phyloP scores from a whole-genome alignment of 2,329 filamentous ascomycete species.

The Ophiostoma populinum region DNA sequence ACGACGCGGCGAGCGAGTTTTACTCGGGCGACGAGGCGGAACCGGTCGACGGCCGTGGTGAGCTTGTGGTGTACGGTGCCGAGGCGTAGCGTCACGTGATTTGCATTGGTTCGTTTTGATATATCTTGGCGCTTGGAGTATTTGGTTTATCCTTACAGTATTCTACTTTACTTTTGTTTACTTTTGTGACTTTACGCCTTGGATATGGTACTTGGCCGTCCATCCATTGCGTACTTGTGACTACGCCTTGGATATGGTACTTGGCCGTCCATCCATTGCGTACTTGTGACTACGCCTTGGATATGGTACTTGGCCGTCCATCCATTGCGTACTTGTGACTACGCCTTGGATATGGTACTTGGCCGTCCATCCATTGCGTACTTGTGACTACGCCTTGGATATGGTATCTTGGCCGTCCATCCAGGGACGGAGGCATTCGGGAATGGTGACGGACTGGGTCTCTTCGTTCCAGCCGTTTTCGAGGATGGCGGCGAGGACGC shows the following conservation, averaged over 20 bases:
- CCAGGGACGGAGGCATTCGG: conserved; percentile 62
- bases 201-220: conserved; percentile 49
- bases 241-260: conserved; percentile 35
- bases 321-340: conserved; percentile 36
- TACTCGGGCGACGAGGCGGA: conserved; percentile 20
- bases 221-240: conserved; percentile 50
- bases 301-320: conserved; percentile 58
- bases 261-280: conserved; percentile 67
- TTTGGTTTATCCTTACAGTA: not conserved
- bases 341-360: conserved; percentile 38
- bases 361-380: conserved; percentile 68
- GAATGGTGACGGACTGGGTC: conserved; percentile 50
- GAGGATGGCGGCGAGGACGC: conserved; percentile 73
- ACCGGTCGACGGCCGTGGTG: conserved; percentile 10
- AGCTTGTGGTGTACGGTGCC: conserved; percentile 12
- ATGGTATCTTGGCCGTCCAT: conserved; percentile 65
- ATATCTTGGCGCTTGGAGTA: not conserved
- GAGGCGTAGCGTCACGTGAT: conserved; percentile 1
- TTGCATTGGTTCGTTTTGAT: not conserved
- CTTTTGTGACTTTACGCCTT: conserved; percentile 14
- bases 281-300: conserved; percentile 16
- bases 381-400: conserved; percentile 19
- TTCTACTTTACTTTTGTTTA: not conserved
- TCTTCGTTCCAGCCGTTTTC: conserved; percentile 79
- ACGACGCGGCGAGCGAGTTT: conserved; percentile 12